Base-by-base conservation (phyloP, 2,329 filamentous ascomycete species). In the Amesomyces nigricolor region DNA sequence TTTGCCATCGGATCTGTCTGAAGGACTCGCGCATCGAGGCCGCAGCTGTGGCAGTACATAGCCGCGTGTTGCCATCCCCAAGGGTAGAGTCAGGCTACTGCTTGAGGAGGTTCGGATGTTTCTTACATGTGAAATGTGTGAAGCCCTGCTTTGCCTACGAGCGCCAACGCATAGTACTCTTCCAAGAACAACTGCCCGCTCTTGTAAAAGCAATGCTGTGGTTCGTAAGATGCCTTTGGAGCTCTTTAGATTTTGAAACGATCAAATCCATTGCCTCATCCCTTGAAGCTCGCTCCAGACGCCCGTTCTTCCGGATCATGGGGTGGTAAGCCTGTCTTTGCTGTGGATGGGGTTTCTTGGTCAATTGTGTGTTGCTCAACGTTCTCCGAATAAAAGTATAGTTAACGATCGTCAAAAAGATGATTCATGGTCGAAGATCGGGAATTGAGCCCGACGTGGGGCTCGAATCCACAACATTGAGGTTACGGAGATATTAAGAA, bases 181-280 rank as follows among this genome's bases (percentile, higher is more conserved):
- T 72, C 71, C 9, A 72, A 62, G 51, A 72, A 70, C 11, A 72
- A 57, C 61, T 73, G 70, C 1, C 70, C 70, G 17, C 63, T 64
- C 9, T 70, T 72, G 58, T 72, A 72, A 73, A 72, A 3, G 64
- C 69, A 50, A 72, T 72, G 26, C 67, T 68, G 62, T 71, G 70
- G 47, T 65, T 67, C 0, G 68, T 70, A 29, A 72, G 58, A 11
- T 66, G 62, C 4, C 65, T 50, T 39, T 63, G 62, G 29, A 70
- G 59, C 6, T 68, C 64, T 32, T 66, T 66, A 4, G 67, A 61
- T 19, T 65, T 65, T 5, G 66, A 44, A 1, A 70, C 68, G 47
- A 72, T 69, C 17, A 70, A 49, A 4, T 56, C 54, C 70, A 72
- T 71, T 3, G 70, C 70, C 57, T 71, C 70, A 45, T 72, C 70